These are phyloP conservation scores for Aurinia saxatilis DNA, from an alignment of 345 rosid species.

Conservation along the genomic window DNA sequence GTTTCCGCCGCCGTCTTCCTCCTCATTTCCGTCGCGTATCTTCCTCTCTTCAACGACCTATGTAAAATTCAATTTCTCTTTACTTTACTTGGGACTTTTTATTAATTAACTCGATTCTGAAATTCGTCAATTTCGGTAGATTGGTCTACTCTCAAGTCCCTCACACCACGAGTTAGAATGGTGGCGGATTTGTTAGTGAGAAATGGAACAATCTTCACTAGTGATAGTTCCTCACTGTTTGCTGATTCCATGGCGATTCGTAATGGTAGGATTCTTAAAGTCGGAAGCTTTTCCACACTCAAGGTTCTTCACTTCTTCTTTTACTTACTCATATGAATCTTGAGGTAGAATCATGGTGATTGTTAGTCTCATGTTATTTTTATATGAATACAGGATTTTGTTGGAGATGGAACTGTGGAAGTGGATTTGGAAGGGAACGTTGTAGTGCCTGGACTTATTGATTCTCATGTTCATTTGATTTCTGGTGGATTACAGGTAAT, in stretches of 20 bases:
- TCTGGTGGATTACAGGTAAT: slow-evolving; percentile 78
- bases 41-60: slow-evolving; percentile 31
- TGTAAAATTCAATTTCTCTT: no score
- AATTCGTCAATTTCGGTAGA: slow-evolving; percentile 28
- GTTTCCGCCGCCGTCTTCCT: slow-evolving; percentile 38
- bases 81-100: no score
- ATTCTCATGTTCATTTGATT: slow-evolving; percentile 84
- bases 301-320: slow-evolving; percentile 34
- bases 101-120: background rate
- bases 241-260: slow-evolving; percentile 77
- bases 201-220: slow-evolving; percentile 79
- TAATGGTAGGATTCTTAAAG: slow-evolving; percentile 60
- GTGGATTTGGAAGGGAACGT: slow-evolving; percentile 69
- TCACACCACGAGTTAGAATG: slow-evolving; percentile 19
- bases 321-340: background rate
- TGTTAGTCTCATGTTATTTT: slow-evolving; percentile 2
- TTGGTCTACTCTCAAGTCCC: slow-evolving; percentile 41
- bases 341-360: background rate
- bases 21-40: slow-evolving; percentile 29
- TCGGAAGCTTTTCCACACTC: slow-evolving; percentile 59
- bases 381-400: slow-evolving; percentile 40
- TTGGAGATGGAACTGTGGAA: slow-evolving; percentile 46
- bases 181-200: slow-evolving; percentile 58
- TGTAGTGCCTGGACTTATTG: slow-evolving; percentile 87
- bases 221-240: slow-evolving; percentile 52